Conservation (phyloP, 2,329 filamentous ascomycete genomes). For the Paracorniculantispora psalliotae region DNA sequence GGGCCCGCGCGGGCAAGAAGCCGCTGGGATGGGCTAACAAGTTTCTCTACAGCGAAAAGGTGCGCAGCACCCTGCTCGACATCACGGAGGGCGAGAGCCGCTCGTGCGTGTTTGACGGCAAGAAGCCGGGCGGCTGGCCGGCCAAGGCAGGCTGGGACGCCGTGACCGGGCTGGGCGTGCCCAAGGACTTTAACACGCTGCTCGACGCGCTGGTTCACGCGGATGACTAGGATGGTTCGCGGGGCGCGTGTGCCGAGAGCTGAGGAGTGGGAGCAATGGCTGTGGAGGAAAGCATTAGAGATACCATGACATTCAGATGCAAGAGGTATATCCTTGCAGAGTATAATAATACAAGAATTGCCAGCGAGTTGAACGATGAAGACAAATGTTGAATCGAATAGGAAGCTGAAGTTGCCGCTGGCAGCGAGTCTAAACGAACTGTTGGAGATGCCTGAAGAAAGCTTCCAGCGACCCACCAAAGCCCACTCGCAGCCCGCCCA, state of each 20-base stretch:
- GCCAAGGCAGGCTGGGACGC: constrained; percentile 42
- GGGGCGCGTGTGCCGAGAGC: neutral
- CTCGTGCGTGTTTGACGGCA: constrained; percentile 32
- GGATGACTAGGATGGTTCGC: constrained; percentile 11
- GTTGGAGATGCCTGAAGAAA: neutral
- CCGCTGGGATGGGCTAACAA: constrained; percentile 52
- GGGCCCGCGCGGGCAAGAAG: constrained; percentile 43
- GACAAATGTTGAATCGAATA: neutral
- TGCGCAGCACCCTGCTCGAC: constrained; percentile 36
- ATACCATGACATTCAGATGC: neutral
- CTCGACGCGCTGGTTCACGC: constrained; percentile 28
- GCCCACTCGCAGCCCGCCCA: neutral
- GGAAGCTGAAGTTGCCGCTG: too few species aligned
- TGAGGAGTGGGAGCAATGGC: too few species aligned
- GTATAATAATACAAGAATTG: neutral
- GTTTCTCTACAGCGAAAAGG: constrained; percentile 36
- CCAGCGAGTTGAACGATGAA: too few species aligned
- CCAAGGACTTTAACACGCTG: constrained; percentile 36
- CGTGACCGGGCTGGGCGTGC: constrained; percentile 46
- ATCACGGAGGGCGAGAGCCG: constrained; percentile 35
- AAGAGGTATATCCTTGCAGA: neutral
- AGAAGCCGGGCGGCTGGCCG: constrained; percentile 37
- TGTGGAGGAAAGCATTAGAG: neutral
- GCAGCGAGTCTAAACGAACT: too few species aligned
- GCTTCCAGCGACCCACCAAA: neutral